A percentile compares a stretch with the other conserved stretches of the same genome.
phyloP scores from a whole-genome alignment of 2,329 filamentous ascomycete genomes.

The Pseudopithomyces maydicus region DNA sequence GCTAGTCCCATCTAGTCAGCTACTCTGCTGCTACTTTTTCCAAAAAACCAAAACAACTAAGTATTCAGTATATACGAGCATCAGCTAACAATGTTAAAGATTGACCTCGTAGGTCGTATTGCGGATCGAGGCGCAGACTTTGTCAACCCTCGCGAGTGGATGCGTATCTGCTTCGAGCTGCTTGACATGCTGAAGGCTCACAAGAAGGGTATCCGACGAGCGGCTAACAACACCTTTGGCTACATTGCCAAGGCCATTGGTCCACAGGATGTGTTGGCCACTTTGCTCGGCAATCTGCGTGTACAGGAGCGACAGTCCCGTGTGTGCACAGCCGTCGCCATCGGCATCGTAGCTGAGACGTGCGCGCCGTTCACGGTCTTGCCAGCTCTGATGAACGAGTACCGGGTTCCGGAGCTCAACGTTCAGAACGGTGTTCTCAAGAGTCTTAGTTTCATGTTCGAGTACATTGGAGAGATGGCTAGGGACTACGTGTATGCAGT shows the following conservation, averaged over 20 bases:
- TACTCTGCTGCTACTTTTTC: too few species aligned
- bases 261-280: slow-evolving; percentile 94
- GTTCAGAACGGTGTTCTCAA: slow-evolving; percentile 99
- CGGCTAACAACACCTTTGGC: slow-evolving; percentile 98
- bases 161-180: slow-evolving; percentile 99
- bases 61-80: too few species aligned
- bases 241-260: slow-evolving; percentile 99
- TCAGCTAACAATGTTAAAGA: slow-evolving; percentile 43
- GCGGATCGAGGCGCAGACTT: slow-evolving; percentile 95
- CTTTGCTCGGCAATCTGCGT: slow-evolving; percentile 91
- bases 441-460: slow-evolving; percentile 93
- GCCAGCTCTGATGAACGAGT: slow-evolving; percentile 99
- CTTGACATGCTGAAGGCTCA: slow-evolving; percentile 99
- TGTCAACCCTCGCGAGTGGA: slow-evolving; percentile 97
- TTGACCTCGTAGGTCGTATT: slow-evolving; percentile 96
- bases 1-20: too few species aligned
- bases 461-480: slow-evolving; percentile 99
- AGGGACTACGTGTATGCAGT: slow-evolving; percentile 99
- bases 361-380: slow-evolving; percentile 98
- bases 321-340: slow-evolving; percentile 97
- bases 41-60: too few species aligned
- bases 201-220: slow-evolving; percentile 98
- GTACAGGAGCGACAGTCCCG: slow-evolving; percentile 98
- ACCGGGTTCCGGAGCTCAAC: slow-evolving; percentile 96
- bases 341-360: slow-evolving; percentile 97